phyloP scores from a whole-genome alignment of 257 asterid genomes.

The Solanum lycopersicoides region DNA sequence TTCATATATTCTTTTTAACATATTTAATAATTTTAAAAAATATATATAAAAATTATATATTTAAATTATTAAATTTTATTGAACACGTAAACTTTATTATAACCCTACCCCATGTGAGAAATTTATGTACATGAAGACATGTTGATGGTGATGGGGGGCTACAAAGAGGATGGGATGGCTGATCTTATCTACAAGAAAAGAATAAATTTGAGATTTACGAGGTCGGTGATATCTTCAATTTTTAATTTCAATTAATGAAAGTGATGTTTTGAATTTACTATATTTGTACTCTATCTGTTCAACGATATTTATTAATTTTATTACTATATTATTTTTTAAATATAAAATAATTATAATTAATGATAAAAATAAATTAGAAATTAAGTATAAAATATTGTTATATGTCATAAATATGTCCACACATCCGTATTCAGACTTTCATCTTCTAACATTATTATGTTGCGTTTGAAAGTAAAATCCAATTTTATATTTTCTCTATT shows the following conservation, averaged over 20 bases:
- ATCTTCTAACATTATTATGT: not conserved
- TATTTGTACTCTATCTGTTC: too few species aligned
- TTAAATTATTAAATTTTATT: too few species aligned
- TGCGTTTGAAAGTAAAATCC: not conserved
- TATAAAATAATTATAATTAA: too few species aligned
- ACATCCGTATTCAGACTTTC: not conserved
- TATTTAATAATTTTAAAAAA: not conserved
- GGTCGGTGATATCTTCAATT: not conserved
- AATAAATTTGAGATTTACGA: not conserved
- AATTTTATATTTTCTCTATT: not conserved
- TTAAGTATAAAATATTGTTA: too few species aligned
- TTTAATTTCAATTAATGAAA: not conserved
- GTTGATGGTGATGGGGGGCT: not conserved
- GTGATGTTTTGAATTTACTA: too few species aligned
- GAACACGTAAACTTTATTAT: accelerated
- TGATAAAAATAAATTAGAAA: too few species aligned
- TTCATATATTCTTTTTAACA: too few species aligned
- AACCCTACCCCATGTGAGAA: not conserved
- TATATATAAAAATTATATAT: not conserved
- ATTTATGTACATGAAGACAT: not conserved
- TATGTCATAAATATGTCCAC: too few species aligned
- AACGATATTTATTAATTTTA: too few species aligned
- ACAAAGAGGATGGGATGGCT: not conserved
- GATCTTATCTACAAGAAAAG: not conserved
- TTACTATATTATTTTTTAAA: too few species aligned